Conservation (phyloP, 1,284 basidiomycete species). For the Lignosus rhinocerotis region DNA sequence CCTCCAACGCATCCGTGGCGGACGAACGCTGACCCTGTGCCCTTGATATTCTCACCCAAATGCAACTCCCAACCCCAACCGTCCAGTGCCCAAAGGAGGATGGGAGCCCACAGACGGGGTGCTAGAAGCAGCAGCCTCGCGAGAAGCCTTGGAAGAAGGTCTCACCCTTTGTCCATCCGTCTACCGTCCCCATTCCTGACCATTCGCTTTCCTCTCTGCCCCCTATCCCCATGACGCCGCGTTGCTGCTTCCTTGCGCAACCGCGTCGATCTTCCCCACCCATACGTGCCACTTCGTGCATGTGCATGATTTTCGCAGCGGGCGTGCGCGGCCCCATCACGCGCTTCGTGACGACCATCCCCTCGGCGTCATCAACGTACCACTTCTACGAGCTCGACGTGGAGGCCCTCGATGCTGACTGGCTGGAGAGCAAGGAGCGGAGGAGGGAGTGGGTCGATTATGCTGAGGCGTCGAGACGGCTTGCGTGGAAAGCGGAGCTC, state of each 20-base stretch:
- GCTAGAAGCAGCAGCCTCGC: conserved; percentile 80
- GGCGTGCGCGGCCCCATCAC: conserved; percentile 80
- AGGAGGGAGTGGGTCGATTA: conserved; percentile 84
- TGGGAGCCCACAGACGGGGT: conserved; percentile 78
- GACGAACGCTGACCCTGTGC: conserved; percentile 7
- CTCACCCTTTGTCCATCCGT: conserved; percentile 75
- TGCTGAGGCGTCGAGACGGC: conserved; percentile 67
- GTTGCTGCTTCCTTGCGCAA: background rate
- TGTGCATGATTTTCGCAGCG: conserved; percentile 44
- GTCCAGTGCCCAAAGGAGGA: conserved; percentile 80
- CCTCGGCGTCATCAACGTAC: conserved; percentile 73
- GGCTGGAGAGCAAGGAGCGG: conserved; percentile 76
- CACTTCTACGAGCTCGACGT: conserved; percentile 88
- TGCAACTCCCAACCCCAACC: conserved; percentile 1
- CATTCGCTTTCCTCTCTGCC: conserved; percentile 36
- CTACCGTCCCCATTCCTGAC: conserved; percentile 63
- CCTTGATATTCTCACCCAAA: background rate
- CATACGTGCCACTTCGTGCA: background rate
- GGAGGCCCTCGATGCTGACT: conserved; percentile 66
- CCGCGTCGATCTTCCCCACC: conserved; percentile 12
- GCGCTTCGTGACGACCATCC: conserved; percentile 76
- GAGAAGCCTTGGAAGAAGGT: conserved; percentile 92
- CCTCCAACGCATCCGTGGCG: conserved; percentile 6
- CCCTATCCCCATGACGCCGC: conserved; percentile 17
- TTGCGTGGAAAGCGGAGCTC: conserved; percentile 80